Evolutionary conservation across 768 basidiomycete genomes (phyloP), one percentile per base, ranked within the genome.

Genomic region (Steccherinum ochraceum): DNA sequence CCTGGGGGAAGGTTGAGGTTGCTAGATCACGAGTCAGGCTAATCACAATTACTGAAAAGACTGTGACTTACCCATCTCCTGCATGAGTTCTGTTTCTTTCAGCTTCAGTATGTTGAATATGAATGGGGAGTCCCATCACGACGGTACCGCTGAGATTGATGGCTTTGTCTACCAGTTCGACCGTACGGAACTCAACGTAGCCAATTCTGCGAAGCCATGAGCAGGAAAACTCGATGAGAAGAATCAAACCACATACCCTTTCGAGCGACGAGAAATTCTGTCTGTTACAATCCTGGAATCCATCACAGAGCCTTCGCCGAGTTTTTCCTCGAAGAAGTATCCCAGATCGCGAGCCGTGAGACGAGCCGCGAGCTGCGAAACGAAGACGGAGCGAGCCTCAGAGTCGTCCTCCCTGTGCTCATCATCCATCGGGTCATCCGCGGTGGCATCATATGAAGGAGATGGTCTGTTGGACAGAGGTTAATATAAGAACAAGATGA

Each of bases 231-330:
- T 23, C 2, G 24, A 19, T 11, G 4, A 13, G 7, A 21, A 16
- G 20, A n/a, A 39, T 23, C 4, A 45, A 42, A 53, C 35, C 81
- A 63, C 57, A 25, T 24, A 97, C 95, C 96, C 96, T 71, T 99
- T 99, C n/a, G 93, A 96, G 50, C 96, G 83, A 61, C 93, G 83
- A 20, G 94, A 94, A 50, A 96, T 72, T 60, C 94, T 78, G 63
- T 99, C 96, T 1, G 93, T 95, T 26, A 99, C 96, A 62, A 99
- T 93, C 52, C 93, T 77, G 23, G 95, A 89, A 62, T 99, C 96
- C 76, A 94, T 85, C 5, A 99, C 96, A 18, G 89, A 83, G 30
- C 86, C 86, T 72, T 93, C 89, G 19, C 94, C 95, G 42, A 97
- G 77, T 66, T 94, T 91, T 65, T 95, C 89, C 75, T 98, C 95